Base-by-base conservation (phyloP, 106 monocot species). In the Allium fistulosum region DNA sequence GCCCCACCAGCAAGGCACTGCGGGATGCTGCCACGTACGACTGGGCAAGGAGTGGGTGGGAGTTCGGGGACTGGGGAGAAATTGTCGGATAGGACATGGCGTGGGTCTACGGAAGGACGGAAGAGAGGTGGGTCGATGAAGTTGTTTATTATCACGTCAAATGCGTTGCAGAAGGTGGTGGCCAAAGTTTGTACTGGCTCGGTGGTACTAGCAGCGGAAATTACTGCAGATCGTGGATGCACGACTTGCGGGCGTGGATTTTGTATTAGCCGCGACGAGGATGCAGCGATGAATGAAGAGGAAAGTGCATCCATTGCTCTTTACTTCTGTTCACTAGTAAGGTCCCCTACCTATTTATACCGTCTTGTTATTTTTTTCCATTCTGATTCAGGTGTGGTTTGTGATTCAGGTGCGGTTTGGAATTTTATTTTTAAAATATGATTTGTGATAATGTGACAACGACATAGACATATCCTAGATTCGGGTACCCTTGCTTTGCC, bases 61-160 rank as follows among this genome's bases (percentile, higher is more conserved):
- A 88, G 84, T 71, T 88, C 88, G 17, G 59, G 48, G 22, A 84
- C 84, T 10, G 88, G 88, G 55, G 74, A 63, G 59, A 76, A 88
- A 71, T 88, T 88, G 76, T 47, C 67, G 11, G 50, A 53, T 57
- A 84, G 84, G 17, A 84, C 81, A 53, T 57, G 56, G 13, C 70
- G 71, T n/a, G 88, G 84, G 68, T 88, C 88, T 50, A 88, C 81
- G 10, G 88, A 74, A 56, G 88, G 76, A 8, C 88, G 76, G 58
- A 73, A 68, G 28, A 53, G 72, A 2, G 76, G 71, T 9, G 84
- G 75, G 60, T 87, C 87, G 17, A 87, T 46, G 77, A 80, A 80
- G 37, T 59, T 80, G 77, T 80, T 80, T 68, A 87, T 83, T 13
- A 83, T 17, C 7, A 67, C 68, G 65, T 87, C 87, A 17, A 83